These are phyloP conservation scores for Rhizopogon salebrosus DNA, from an alignment of 768 basidiomycete genomes.

Conservation along the genomic window DNA sequence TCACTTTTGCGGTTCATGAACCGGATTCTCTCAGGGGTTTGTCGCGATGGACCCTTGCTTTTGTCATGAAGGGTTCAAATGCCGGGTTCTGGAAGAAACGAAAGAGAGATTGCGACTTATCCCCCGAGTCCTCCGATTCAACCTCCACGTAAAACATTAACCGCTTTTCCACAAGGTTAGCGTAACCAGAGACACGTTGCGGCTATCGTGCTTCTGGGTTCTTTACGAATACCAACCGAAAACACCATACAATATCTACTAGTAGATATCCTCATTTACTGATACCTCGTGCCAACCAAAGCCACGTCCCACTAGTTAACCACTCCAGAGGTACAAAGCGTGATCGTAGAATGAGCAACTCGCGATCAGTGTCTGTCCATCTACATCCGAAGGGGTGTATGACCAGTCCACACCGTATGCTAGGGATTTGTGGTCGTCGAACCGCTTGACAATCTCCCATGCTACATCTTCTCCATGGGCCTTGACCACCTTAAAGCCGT, in stretches of 20 bases:
- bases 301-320: constrained; percentile 29
- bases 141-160: background rate
- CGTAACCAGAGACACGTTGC: background rate
- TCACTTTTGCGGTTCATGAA: constrained; percentile 58
- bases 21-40: constrained; percentile 68
- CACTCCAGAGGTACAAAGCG: constrained; percentile 72
- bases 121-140: constrained; percentile 5
- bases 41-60: constrained; percentile 66
- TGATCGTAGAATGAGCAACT: constrained; percentile 98
- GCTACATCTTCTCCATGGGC: constrained; percentile 12
- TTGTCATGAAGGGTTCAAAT: constrained; percentile 58
- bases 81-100: constrained; percentile 46
- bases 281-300: background rate
- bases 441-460: constrained; percentile 47
- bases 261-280: background rate
- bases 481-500: constrained; percentile 81
- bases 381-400: constrained; percentile 28
- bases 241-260: background rate
- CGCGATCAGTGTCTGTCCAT: constrained; percentile 53
- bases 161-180: too few species aligned
- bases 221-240: background rate
- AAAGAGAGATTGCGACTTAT: constrained; percentile 7
- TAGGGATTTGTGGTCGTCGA: constrained; percentile 74
- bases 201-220: background rate
- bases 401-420: constrained; percentile 96